Evolutionary conservation across 2,329 filamentous ascomycete genomes (phyloP).

Genomic region (Diaporthe citrichinensis): DNA sequence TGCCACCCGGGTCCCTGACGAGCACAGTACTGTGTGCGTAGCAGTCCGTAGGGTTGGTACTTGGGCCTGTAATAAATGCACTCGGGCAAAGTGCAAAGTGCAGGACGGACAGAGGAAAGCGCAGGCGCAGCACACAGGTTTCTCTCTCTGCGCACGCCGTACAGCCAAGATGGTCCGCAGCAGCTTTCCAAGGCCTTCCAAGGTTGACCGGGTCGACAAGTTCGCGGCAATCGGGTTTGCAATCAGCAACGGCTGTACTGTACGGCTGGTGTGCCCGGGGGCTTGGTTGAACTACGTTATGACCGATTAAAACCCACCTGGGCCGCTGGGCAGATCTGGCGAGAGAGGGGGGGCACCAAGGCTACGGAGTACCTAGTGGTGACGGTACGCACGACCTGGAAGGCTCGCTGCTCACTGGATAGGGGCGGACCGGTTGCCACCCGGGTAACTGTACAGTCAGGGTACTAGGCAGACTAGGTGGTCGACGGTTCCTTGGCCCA

Average conservation of each 20-base stretch:
- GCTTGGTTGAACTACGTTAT: background rate
- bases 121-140: background rate
- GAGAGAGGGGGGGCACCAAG: constrained; percentile 1
- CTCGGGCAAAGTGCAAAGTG: background rate
- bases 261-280: background rate
- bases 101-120: background rate
- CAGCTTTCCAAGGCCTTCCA: constrained; percentile 6
- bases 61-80: background rate
- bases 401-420: background rate
- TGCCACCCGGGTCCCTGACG: constrained; percentile 17
- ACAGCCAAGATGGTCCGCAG: background rate
- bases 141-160: background rate
- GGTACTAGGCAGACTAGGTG: background rate
- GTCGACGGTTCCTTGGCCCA: background rate
- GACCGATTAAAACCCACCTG: constrained; percentile 12
- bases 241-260: constrained; percentile 12
- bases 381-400: constrained; percentile 4
- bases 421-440: constrained; percentile 5
- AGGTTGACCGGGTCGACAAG: background rate
- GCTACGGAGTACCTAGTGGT: background rate
- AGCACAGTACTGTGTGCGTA: background rate
- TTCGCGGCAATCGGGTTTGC: background rate
- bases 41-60: background rate
- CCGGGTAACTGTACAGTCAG: background rate
- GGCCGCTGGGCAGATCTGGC: constrained; percentile 9